Evolutionary conservation across 257 asterid species (phyloP).

Genomic region (Coffea canephora): DNA sequence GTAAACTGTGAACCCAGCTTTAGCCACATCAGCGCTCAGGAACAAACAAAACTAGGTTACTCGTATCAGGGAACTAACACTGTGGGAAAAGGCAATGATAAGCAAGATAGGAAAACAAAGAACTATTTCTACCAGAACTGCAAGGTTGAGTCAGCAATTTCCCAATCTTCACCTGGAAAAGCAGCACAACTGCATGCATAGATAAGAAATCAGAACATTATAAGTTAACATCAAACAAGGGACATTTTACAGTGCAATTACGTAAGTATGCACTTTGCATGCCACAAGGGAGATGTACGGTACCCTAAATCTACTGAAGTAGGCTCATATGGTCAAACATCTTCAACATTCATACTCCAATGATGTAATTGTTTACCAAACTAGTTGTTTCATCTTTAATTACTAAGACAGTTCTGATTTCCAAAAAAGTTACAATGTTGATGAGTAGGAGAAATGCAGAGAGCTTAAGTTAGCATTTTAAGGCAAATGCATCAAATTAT

Average conservation of each 20-base stretch:
- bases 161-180: constrained; percentile 89
- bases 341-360: not conserved
- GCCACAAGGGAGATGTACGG: not conserved
- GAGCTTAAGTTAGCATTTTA: not conserved
- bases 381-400: not conserved
- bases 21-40: not conserved
- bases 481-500: not conserved
- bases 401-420: not conserved
- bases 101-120: constrained; percentile 6
- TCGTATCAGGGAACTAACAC: not conserved
- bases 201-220: not conserved
- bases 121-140: constrained; percentile 65
- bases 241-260: not conserved
- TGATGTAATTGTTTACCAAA: not conserved
- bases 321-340: not conserved
- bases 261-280: not conserved
- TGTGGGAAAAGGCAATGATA: not conserved
- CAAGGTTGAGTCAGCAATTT: constrained; percentile 81
- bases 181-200: constrained; percentile 62
- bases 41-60: not conserved
- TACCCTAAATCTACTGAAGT: not conserved
- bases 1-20: not conserved
- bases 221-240: not conserved
- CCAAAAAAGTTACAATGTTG: not conserved
- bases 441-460: not conserved